Base-by-base conservation (phyloP, 768 basidiomycete species). In the Heimioporus sp. region DNA sequence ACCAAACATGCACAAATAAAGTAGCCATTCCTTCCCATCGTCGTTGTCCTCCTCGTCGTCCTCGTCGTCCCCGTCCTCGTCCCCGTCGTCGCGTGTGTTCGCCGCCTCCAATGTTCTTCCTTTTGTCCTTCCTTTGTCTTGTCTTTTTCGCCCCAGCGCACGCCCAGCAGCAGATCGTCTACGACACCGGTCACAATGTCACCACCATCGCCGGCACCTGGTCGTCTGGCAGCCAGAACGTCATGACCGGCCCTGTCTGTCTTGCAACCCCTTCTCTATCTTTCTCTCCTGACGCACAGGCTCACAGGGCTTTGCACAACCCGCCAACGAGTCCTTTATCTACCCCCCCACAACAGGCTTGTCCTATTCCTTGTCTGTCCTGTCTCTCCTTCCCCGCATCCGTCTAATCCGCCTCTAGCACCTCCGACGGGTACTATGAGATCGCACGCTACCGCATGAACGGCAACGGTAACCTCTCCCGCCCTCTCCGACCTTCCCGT, bases 321-420 rank as follows among this genome's bases (percentile, higher is more conserved):
- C 97, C 0, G 78, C 80, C 41, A 91, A 93, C 62, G 72, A 79
- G 72, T 76, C 86, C 4, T 98, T 99, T 72, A 82, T 50, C 32
- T 96, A 95, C 67, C 96, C 97, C 5, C 65, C 66, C 50, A 93
- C 82, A 17, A 91, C 94, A 1, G 97, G 97, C 30, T 79, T 97
- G 7, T 86, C 88, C 5, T 92, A 81, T 66, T 89, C 93, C 30
- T 96, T 98, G 92, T 96, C 7, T 7, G 2, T 36, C 16, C 30
- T 16, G 16, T 30, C 13, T 5, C 6, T 11, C 6, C 2, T 10
- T 4, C 2, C 16, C 6, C 24, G 24, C 24, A 28, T 6, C 24
- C 24, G 24, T 28, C 24, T 7, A 10, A 8, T 12, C 11, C 17
- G 5, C 7, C 5, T 9, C 11, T 32, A 92, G 90, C 73, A 80